These are phyloP conservation scores for Elongisporangium senticosum DNA, from an alignment of 352 stramenopile species.

Conservation along the genomic window DNA sequence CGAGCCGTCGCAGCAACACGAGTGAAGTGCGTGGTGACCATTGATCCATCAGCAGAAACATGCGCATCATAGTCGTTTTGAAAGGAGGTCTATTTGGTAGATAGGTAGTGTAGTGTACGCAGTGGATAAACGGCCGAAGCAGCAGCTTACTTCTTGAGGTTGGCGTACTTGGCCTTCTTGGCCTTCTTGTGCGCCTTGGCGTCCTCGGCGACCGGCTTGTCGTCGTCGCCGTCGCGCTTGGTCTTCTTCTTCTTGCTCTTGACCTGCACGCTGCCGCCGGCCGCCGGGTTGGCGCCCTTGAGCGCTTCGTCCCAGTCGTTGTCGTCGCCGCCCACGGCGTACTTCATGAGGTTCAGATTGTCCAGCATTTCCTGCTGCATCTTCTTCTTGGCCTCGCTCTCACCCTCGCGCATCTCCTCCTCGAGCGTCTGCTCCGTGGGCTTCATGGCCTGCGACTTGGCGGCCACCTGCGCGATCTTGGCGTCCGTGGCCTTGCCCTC, in stretches of 20 bases:
- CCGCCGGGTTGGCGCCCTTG: slow-evolving; percentile 26
- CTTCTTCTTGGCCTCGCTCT: slow-evolving; percentile 78
- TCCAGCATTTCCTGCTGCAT: slow-evolving; percentile 81
- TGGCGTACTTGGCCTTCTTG: slow-evolving; percentile 79
- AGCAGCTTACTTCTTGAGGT: slow-evolving; percentile 35
- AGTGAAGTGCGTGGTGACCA: neutral
- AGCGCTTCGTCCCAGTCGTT: slow-evolving; percentile 86
- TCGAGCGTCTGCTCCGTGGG: slow-evolving; percentile 78
- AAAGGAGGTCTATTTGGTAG: neutral
- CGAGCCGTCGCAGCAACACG: slow-evolving; percentile 7
- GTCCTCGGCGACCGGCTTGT: slow-evolving; percentile 24
- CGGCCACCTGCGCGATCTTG: slow-evolving; percentile 49
- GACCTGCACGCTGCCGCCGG: slow-evolving; percentile 67
- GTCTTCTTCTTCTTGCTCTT: slow-evolving; percentile 78
- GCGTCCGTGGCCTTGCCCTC: slow-evolving; percentile 66
- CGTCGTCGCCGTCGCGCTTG: slow-evolving; percentile 39
- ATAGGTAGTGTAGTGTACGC: slow-evolving; percentile 1
- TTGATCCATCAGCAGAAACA: slow-evolving; percentile 2
- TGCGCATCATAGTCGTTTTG: neutral
- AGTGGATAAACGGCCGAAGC: neutral
- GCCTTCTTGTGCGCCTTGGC: slow-evolving; percentile 39
- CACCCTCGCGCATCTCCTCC: slow-evolving; percentile 71
- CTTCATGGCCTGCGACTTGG: slow-evolving; percentile 70
- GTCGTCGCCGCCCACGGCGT: slow-evolving; percentile 91
- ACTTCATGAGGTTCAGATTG: slow-evolving; percentile 93